A percentile compares a stretch with the other conserved stretches of the same genome.
phyloP scores from a whole-genome alignment of 2,329 filamentous ascomycete genomes.

The Hyphodiscus sp. region DNA sequence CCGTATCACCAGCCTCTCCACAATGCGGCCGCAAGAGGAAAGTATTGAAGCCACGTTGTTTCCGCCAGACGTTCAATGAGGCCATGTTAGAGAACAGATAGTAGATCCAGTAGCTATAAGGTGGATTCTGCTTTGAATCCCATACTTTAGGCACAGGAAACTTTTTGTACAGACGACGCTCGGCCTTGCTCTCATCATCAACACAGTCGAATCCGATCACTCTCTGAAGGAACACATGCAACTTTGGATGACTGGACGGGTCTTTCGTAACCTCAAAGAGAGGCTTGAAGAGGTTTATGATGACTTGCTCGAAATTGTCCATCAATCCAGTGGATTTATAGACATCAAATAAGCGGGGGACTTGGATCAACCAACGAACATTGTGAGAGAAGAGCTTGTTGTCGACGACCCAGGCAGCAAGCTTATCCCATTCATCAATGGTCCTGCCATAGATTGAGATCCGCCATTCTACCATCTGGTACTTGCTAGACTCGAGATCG shows the following conservation, averaged over 20 bases:
- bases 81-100: conserved; percentile 92
- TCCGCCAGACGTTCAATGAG: conserved; percentile 87
- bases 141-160: conserved; percentile 86
- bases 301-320: conserved; percentile 82
- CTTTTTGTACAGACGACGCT: conserved; percentile 89
- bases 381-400: conserved; percentile 98
- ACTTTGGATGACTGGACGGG: conserved; percentile 79
- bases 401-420: conserved; percentile 94
- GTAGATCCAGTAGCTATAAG: conserved; percentile 99
- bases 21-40: conserved; percentile 91
- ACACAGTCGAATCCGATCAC: conserved; percentile 97
- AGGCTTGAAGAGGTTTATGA: conserved; percentile 87
- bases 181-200: conserved; percentile 95
- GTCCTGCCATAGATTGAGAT: conserved; percentile 94
- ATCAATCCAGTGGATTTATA: conserved; percentile 87
- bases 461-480: conserved; percentile 99
- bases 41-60: conserved; percentile 89
- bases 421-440: conserved; percentile 93
- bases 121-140: conserved; percentile 90
- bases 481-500: conserved; percentile 96
- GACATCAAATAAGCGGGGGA: conserved; percentile 90
- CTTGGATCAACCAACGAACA: conserved; percentile 92
- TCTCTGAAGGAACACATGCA: conserved; percentile 89
- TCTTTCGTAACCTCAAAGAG: conserved; percentile 91
- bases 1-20: conserved; percentile 92